Percentiles rank a stretch among this genome's conserved stretches.
These are phyloP conservation scores for Pichia membranifaciens DNA, from an alignment of 805 yeast species.

Conservation along the genomic window DNA sequence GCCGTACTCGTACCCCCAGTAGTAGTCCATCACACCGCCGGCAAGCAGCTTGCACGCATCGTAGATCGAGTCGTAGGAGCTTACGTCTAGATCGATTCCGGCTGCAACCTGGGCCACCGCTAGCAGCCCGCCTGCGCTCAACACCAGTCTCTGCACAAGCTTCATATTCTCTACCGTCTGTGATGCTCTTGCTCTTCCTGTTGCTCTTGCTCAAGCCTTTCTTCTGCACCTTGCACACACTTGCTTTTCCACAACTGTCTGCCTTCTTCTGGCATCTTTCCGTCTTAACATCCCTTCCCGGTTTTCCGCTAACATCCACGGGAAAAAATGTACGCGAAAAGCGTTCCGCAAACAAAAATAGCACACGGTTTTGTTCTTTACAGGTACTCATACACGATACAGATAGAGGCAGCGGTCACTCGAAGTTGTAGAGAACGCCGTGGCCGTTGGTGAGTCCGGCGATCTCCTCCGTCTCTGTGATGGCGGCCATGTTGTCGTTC, in stretches of 20 bases:
- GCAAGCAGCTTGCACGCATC: constrained; percentile 48
- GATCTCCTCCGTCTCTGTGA: constrained; percentile 30
- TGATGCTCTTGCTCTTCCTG: too few relatives aligned
- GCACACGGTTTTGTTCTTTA: too few relatives aligned
- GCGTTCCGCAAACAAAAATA: too few relatives aligned
- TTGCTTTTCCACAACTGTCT: too few relatives aligned
- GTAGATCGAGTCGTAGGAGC: constrained; percentile 40
- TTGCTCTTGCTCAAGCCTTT: too few relatives aligned
- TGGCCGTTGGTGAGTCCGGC: constrained; percentile 32
- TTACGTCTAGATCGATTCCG: constrained; percentile 31
- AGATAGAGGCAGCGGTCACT: neutral
- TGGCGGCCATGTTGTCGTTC: constrained; percentile 29
- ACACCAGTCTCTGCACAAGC: neutral
- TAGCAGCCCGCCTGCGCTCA: neutral
- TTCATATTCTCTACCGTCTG: too few relatives aligned
- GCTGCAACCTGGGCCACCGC: constrained; percentile 8
- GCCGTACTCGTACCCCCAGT: constrained; percentile 58
- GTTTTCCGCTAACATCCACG: too few relatives aligned
- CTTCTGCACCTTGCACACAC: too few relatives aligned
- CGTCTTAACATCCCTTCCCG: too few relatives aligned
- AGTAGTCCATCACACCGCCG: constrained; percentile 63
- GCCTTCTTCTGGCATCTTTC: too few relatives aligned
- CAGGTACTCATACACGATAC: too few relatives aligned
- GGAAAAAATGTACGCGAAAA: too few relatives aligned
- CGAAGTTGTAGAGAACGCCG: constrained; percentile 6